Evolutionary conservation across 176 grass and related monocot genomes (phyloP).

Genomic region (Chloris gayana): DNA sequence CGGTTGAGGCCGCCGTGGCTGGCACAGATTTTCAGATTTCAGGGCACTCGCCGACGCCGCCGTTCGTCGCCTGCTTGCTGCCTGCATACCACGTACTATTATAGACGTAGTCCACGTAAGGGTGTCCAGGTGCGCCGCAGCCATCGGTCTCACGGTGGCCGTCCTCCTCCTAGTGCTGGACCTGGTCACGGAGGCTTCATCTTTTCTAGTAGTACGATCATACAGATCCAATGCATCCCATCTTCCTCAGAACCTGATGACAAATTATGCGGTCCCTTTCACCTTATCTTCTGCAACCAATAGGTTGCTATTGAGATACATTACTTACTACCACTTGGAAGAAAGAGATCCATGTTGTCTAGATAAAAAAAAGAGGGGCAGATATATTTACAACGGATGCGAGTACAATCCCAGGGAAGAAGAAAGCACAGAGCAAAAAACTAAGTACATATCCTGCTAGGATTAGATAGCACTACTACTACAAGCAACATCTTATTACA

Average conservation of each 20-base stretch:
- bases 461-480: constrained; percentile 40
- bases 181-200: background rate
- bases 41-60: constrained; percentile 11
- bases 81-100: constrained; percentile 12
- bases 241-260: background rate
- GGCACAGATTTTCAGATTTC: constrained; percentile 9
- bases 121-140: background rate
- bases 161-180: constrained; percentile 13
- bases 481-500: constrained; percentile 45
- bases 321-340: background rate
- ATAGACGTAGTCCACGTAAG: background rate
- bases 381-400: constrained; percentile 9
- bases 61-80: background rate
- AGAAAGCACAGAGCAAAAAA: constrained; percentile 9
- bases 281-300: background rate
- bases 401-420: constrained; percentile 5
- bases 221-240: background rate
- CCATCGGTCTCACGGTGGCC: background rate
- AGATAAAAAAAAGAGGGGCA: background rate
- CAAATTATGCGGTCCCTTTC: background rate
- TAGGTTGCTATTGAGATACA: background rate
- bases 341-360: background rate
- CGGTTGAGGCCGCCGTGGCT: background rate
- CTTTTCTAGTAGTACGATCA: background rate
- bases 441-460: constrained; percentile 38